A percentile compares a stretch with the other conserved stretches of the same genome.
phyloP scores from a whole-genome alignment of 2,329 filamentous ascomycete genomes.

The Apiospora pterosperma region DNA sequence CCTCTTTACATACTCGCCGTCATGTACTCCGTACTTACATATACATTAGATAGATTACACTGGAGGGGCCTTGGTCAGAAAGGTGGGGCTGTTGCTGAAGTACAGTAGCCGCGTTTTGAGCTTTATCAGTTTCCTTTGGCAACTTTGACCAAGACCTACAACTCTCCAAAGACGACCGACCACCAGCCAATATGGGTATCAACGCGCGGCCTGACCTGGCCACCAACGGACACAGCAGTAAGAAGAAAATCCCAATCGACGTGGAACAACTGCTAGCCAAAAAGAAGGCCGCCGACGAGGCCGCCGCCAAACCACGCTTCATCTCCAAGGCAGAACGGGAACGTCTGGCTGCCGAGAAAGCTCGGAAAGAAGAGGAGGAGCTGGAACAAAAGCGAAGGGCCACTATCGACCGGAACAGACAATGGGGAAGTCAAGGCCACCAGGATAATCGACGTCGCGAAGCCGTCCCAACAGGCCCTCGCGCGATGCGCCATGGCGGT shows the following conservation, averaged over 20 bases:
- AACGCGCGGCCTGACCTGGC: conserved; percentile 2
- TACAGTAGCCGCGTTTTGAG: neutral
- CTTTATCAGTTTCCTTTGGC: neutral
- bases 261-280: conserved; percentile 82
- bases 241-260: conserved; percentile 55
- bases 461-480: conserved; percentile 66
- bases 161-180: too few relatives aligned
- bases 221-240: conserved; percentile 15
- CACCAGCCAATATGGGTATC: neutral
- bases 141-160: neutral
- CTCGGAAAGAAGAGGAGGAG: conserved; percentile 61
- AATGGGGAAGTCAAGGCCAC: conserved; percentile 25
- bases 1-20: too few relatives aligned
- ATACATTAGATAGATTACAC: too few relatives aligned
- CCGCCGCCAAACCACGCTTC: conserved; percentile 77
- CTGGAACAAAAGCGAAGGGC: conserved; percentile 17
- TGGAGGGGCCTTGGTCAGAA: too few relatives aligned
- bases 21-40: too few relatives aligned
- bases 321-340: conserved; percentile 72
- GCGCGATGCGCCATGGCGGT: conserved; percentile 55
- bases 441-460: conserved; percentile 17
- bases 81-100: too few relatives aligned
- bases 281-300: conserved; percentile 82
- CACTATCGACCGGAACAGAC: conserved; percentile 26
- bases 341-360: conserved; percentile 65